These are phyloP conservation scores for Centella asiatica DNA, from an alignment of 129 eudicot genomes.

Conservation along the genomic window DNA sequence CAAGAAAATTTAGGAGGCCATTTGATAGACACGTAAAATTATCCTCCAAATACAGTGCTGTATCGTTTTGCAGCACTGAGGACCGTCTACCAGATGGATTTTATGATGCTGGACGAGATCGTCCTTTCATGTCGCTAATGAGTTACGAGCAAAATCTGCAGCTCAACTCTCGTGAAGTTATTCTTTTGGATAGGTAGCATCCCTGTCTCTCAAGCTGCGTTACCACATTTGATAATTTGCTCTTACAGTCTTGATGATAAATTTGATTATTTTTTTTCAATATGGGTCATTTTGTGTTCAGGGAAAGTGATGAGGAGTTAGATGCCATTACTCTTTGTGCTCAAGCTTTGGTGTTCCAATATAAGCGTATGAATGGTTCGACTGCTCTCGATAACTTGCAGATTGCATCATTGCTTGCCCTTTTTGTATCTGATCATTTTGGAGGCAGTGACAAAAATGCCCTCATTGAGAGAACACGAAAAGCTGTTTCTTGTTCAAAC, in stretches of 20 bases:
- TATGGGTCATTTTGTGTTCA: constrained; percentile 17
- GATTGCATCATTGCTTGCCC: constrained; percentile 83
- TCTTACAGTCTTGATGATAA: background rate
- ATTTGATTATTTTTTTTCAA: background rate
- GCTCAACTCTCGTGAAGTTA: constrained; percentile 85
- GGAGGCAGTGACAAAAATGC: constrained; percentile 89
- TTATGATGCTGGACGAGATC: constrained; percentile 97
- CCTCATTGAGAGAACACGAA: constrained; percentile 51
- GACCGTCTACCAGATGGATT: constrained; percentile 88
- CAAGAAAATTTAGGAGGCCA: constrained; percentile 57
- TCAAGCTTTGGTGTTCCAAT: constrained; percentile 40
- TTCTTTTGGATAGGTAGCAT: constrained; percentile 74
- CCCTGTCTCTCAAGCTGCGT: background rate
- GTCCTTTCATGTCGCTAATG: constrained; percentile 71
- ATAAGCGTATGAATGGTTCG: constrained; percentile 37
- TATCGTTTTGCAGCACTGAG: constrained; percentile 65
- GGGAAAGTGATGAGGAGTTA: constrained; percentile 74
- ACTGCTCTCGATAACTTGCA: constrained; percentile 39
- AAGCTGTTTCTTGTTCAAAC: constrained; percentile 72
- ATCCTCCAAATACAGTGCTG: constrained; percentile 55
- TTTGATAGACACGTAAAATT: constrained; percentile 31
- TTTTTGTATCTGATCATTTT: constrained; percentile 85
- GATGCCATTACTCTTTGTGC: constrained; percentile 73
- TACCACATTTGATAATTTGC: background rate
- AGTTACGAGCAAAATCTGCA: constrained; percentile 57